Percentiles rank a stretch among this genome's conserved stretches.
Conservation (phyloP, 164 flowering plant genomes). For the Magnolia sinica region DNA sequence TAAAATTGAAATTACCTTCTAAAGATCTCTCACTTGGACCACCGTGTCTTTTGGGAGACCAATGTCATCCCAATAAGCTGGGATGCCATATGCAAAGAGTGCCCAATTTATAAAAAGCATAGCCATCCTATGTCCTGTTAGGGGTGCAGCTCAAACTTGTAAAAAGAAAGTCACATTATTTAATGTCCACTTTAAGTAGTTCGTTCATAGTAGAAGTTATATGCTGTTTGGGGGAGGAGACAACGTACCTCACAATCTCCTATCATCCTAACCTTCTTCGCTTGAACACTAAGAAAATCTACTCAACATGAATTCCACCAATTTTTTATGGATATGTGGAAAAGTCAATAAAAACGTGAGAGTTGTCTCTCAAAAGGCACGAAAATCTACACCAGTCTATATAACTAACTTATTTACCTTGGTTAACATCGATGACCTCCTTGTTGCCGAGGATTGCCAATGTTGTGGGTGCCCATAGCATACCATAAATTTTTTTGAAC, state of each 20-base stretch:
- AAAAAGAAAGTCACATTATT: not conserved
- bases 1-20: conserved; percentile 46
- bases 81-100: conserved; percentile 26
- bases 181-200: not conserved
- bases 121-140: conserved; percentile 57
- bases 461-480: conserved; percentile 16
- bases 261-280: conserved; percentile 67
- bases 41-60: conserved; percentile 40
- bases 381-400: too few species aligned
- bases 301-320: not conserved
- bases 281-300: conserved; percentile 81
- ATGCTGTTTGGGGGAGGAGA: not conserved
- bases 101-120: conserved; percentile 56
- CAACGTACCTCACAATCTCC: conserved; percentile 68
- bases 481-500: too few species aligned
- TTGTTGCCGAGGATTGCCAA: conserved; percentile 57
- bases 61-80: conserved; percentile 78
- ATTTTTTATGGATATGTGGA: not conserved
- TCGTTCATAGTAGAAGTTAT: not conserved
- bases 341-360: too few species aligned
- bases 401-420: conserved; percentile 34
- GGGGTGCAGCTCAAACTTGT: conserved; percentile 85
- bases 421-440: conserved; percentile 82
- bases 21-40: conserved; percentile 70
- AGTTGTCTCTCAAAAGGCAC: too few species aligned